phyloP scores from a whole-genome alignment of 164 flowering plant genomes.

The Liriodendron chinense region DNA sequence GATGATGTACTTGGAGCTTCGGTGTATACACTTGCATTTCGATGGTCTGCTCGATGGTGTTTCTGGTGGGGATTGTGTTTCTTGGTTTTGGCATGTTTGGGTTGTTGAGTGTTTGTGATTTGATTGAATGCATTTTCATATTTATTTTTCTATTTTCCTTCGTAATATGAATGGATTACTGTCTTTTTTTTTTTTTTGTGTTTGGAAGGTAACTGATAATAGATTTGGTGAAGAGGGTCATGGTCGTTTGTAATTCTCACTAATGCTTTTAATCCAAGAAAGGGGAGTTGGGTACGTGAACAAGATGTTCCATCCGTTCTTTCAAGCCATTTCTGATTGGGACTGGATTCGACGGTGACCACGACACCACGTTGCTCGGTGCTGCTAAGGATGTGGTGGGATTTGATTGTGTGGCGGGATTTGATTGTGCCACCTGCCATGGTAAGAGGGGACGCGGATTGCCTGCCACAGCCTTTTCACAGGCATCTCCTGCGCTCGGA shows the following conservation, averaged over 20 bases:
- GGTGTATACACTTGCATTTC: background rate
- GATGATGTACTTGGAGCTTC: background rate
- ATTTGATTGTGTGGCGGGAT: too few relatives aligned
- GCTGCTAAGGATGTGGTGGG: background rate
- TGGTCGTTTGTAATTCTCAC: background rate
- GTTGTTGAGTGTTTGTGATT: background rate
- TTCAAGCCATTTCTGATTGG: background rate
- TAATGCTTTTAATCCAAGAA: slow-evolving; percentile 5
- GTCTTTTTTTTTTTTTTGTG: slow-evolving; percentile 1
- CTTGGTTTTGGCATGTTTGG: background rate
- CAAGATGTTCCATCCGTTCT: slow-evolving; percentile 7
- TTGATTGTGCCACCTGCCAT: too few relatives aligned
- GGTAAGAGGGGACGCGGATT: too few relatives aligned
- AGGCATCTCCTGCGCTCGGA: too few relatives aligned
- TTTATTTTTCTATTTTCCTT: background rate
- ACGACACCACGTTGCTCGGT: too few relatives aligned
- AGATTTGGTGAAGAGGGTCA: background rate
- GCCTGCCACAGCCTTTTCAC: too few relatives aligned
- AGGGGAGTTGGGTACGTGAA: slow-evolving; percentile 1
- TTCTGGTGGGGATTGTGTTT: background rate
- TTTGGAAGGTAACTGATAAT: background rate
- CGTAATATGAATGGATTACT: background rate
- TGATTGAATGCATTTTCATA: background rate
- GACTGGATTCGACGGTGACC: too few relatives aligned
- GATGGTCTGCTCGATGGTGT: background rate